Evolutionary conservation across 2,329 filamentous ascomycete genomes (phyloP), one percentile per base, ranked within the genome.

Genomic region (Stachybotrys chartarum): DNA sequence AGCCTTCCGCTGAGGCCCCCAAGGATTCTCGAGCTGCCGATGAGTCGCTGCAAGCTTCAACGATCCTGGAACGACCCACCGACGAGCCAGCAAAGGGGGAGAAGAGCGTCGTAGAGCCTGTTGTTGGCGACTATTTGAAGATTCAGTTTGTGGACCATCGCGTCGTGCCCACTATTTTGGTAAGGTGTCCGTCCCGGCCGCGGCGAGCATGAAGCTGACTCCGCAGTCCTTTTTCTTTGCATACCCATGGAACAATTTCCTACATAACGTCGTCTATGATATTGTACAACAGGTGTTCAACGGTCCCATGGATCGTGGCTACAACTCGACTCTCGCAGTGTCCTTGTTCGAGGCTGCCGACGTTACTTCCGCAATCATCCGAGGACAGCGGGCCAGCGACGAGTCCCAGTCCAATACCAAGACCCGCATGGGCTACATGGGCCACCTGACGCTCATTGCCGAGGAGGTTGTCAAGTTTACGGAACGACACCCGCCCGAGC

Each of bases 221-320:
- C 1, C 6, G 2, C 60, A 95, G 91, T 90, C 91, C 56, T 97
- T 97, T 77, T 99, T 99, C 75, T 99, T 99, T 77, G 85, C 88
- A 57, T 99, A 97, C 66, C 93, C 94, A 1, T 99, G 94, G 94
- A 99, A 99, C 73, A 99, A 99, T 71, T 99, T 99, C 68, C 81
- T 99, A 49, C 94, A 99, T 74, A 99, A 99, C 67, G 94, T 99
- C 48, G 94, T 99, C 51, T 99, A 99, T 69, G 94, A 99, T 70
- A 92, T 99, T 66, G 90, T 99, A 48, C 94, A 99, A 71, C 94
- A 99, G 75, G 94, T 99, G 1, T 97, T 99, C 72, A 99, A 99
- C 68, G 94, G 94, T 8, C 91, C 91, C 0, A 96, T 99, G 89
- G 93, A 97, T 63, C 88, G 91, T 57, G 92, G 94, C 31, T 97